phyloP scores from a whole-genome alignment of 1,284 basidiomycete genomes.

The Heterobasidion parviporum region DNA sequence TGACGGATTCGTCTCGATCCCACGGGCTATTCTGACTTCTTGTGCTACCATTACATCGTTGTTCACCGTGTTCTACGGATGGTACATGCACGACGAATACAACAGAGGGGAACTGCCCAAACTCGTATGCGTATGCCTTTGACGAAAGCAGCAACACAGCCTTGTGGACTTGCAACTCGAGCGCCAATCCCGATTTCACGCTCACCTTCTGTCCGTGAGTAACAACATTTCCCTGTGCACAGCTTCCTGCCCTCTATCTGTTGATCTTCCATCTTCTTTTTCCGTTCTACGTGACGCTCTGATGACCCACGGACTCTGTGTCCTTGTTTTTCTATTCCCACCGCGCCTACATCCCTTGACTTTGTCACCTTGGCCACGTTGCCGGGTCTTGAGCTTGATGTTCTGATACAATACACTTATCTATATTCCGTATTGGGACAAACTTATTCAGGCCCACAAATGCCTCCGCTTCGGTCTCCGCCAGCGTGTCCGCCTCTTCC shows the following conservation, averaged over 20 bases:
- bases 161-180: conserved; percentile 33
- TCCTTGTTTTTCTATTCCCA: too few relatives aligned
- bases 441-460: not conserved
- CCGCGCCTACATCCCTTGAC: not conserved
- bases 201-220: conserved; percentile 41
- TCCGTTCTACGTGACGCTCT: too few relatives aligned
- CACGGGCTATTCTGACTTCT: too few relatives aligned
- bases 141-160: conserved; percentile 40
- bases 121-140: conserved; percentile 42
- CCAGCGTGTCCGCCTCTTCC: not conserved
- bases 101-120: conserved; percentile 34
- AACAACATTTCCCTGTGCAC: not conserved
- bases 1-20: too few relatives aligned
- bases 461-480: not conserved
- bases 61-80: not conserved
- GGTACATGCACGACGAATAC: not conserved
- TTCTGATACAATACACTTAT: too few relatives aligned
- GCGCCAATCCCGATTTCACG: conserved; percentile 32
- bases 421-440: not conserved
- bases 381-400: too few relatives aligned
- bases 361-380: not conserved
- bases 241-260: not conserved
- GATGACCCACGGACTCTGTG: too few relatives aligned
- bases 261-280: not conserved
- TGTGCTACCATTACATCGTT: too few relatives aligned